phyloP scores from a whole-genome alignment of 164 flowering plant genomes.

The Vitis cinerea region DNA sequence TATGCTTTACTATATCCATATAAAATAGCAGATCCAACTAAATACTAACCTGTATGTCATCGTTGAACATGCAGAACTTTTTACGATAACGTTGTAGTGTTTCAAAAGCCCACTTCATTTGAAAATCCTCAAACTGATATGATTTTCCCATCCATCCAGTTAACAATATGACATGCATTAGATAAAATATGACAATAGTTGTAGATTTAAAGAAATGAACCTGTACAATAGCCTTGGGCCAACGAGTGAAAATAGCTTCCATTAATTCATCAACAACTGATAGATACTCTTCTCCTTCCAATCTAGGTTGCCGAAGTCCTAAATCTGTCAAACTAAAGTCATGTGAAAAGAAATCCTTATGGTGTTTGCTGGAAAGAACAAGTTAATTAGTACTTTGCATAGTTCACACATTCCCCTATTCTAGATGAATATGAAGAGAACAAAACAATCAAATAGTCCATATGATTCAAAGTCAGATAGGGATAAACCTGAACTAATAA shows the following conservation, averaged over 20 bases:
- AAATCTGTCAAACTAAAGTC: slow-evolving; percentile 61
- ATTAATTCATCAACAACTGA: slow-evolving; percentile 91
- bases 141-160: slow-evolving; percentile 7
- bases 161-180: neutral
- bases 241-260: slow-evolving; percentile 91
- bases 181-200: neutral
- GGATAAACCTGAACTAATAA: no score
- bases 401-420: neutral
- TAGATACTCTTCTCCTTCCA: slow-evolving; percentile 96
- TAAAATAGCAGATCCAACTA: neutral
- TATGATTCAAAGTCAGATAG: no score
- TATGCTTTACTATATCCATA: neutral
- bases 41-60: slow-evolving; percentile 85
- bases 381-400: neutral
- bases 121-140: slow-evolving; percentile 95
- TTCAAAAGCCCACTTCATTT: slow-evolving; percentile 99
- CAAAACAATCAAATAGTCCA: no score
- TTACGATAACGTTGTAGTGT: slow-evolving; percentile 86
- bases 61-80: slow-evolving; percentile 96
- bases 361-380: neutral
- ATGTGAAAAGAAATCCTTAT: slow-evolving; percentile 11
- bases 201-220: slow-evolving; percentile 31
- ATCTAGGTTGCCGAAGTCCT: slow-evolving; percentile 86
- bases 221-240: slow-evolving; percentile 99
- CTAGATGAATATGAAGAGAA: no score